phyloP scores from a whole-genome alignment of 768 basidiomycete genomes.

The Neoboletus subvelutipes region DNA sequence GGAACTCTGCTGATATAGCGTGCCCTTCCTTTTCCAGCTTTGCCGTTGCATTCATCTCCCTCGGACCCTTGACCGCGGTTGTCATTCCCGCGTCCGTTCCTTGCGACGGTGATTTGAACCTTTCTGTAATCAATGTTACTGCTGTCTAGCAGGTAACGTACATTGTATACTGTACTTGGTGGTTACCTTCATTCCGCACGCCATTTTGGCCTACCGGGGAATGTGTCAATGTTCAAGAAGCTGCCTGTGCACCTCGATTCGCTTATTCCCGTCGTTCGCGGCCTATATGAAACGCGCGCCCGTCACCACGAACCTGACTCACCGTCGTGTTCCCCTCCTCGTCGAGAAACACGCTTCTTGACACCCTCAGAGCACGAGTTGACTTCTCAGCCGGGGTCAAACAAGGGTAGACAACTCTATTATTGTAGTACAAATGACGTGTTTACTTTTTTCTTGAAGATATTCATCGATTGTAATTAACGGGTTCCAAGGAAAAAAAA shows the following conservation, averaged over 20 bases:
- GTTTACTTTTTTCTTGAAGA: too few relatives aligned
- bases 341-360: not conserved
- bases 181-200: not conserved
- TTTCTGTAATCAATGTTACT: not conserved
- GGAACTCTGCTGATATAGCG: not conserved
- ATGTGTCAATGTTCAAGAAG: not conserved
- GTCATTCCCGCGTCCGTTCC: not conserved
- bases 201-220: too few relatives aligned
- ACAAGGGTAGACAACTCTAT: not conserved
- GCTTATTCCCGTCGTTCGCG: constrained; percentile 1
- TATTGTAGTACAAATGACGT: too few relatives aligned
- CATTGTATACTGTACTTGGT: not conserved
- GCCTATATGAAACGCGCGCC: not conserved
- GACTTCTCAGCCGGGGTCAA: too few relatives aligned
- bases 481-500: too few relatives aligned
- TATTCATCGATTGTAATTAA: too few relatives aligned
- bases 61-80: not conserved
- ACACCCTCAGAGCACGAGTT: not conserved
- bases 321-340: not conserved
- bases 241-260: not conserved
- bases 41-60: not conserved
- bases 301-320: not conserved
- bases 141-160: not conserved
- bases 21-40: not conserved
- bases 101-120: constrained; percentile 10